Evolutionary conservation across 2,329 filamentous ascomycete species (phyloP), one percentile per base, ranked within the genome.

Genomic region (Exophiala oligosperma): DNA sequence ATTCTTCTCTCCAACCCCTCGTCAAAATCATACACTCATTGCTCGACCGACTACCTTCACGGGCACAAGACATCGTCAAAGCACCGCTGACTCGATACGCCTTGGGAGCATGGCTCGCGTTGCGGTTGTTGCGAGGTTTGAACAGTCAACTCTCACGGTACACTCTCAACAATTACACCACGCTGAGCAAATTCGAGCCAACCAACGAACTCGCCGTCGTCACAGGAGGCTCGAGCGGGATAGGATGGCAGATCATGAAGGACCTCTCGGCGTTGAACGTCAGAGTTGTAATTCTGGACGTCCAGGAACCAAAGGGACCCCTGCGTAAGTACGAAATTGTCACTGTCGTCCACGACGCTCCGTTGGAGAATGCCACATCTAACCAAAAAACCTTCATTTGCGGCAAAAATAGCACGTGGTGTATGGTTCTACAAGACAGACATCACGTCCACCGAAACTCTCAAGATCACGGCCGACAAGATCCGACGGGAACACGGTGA

Each of bases 241-340:
- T 55, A 7, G 52, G 52, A n/a, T 12, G 26, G 35, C 23, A 41
- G 11, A 40, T 41, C 4, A 35, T 46, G 29, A n/a, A 38, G 35
- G 23, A 37, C 37, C 46, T 55, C 26, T 21, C 37, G 21, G 23
- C 37, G 6, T 24, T 7, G 77, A 83, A 82, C 0, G 77, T 89
- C 65, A 88, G 83, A 65, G 86, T 92, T 32, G 87, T 86, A 0
- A 85, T 92, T 1, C 71, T 92, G 28, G 89, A 93, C 73, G 79
- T 90, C 38, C 83, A 29, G 17, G 55, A 55, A 8, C 59, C 89
- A 65, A 88, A 83, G 64, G 86, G 91, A 32, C 87, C 85, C 0
- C 85, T 92, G 1, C 71, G 47, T 57, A 35, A 48, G 14, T 44
- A 49, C 40, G 48, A 54, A 28, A 41, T 21, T 23, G 50, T 52